Percentiles rank a stretch among this genome's conserved stretches.
Conservation (phyloP, 106 monocot species). For the Allium fistulosum region DNA sequence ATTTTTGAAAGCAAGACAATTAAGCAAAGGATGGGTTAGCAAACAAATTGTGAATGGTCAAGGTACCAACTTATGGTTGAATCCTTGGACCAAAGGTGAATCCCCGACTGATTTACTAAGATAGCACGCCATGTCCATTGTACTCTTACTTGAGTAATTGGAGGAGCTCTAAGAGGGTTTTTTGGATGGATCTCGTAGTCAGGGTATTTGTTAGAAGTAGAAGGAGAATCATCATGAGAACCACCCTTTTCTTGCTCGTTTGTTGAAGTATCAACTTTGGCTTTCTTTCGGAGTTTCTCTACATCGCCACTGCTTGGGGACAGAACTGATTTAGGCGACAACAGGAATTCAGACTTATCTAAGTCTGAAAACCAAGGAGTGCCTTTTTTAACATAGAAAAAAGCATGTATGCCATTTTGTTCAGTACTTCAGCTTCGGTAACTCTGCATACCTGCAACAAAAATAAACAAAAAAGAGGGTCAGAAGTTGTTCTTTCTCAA, state of each 20-base stretch:
- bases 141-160: background rate
- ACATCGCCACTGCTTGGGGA: conserved; percentile 7
- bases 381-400: conserved; percentile 52
- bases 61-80: too few species aligned
- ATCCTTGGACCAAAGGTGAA: too few species aligned
- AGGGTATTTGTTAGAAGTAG: background rate
- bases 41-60: too few species aligned
- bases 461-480: background rate
- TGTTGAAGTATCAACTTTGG: background rate
- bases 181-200: too few species aligned
- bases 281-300: conserved; percentile 10
- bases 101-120: too few species aligned
- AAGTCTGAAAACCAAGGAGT: conserved; percentile 42
- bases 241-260: background rate
- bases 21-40: too few species aligned
- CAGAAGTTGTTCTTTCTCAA: background rate
- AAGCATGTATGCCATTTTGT: conserved; percentile 33
- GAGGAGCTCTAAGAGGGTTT: too few species aligned
- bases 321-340: conserved; percentile 36
- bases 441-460: background rate
- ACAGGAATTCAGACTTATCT: conserved; percentile 12
- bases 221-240: background rate
- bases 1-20: too few species aligned
- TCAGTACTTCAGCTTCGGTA: conserved; percentile 20
- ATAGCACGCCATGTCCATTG: too few species aligned